Percentiles rank a stretch among this genome's conserved stretches.
Evolutionary conservation across 768 basidiomycete species (phyloP).

Genomic region (Mycena epipterygia): DNA sequence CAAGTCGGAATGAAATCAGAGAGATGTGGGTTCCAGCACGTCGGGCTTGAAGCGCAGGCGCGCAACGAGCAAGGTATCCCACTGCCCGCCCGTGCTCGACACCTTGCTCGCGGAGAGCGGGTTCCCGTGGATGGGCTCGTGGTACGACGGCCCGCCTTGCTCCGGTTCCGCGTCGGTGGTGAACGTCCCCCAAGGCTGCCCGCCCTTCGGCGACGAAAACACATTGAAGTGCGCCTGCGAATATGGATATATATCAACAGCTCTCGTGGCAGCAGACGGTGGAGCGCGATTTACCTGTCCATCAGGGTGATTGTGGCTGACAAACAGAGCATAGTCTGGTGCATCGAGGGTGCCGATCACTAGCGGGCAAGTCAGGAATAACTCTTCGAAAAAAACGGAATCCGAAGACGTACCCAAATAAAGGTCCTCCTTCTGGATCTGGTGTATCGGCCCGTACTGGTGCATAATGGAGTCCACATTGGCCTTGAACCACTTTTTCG

Average conservation of each 20-base stretch:
- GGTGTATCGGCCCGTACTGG: constrained; percentile 62
- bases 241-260: background rate
- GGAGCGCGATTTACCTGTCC: constrained; percentile 48
- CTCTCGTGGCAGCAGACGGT: background rate
- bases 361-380: constrained; percentile 30
- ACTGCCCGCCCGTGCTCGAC: constrained; percentile 50
- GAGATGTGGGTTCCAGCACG: constrained; percentile 56
- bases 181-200: constrained; percentile 72
- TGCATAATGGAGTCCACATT: constrained; percentile 76
- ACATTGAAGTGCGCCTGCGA: constrained; percentile 67
- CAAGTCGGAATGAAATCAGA: constrained; percentile 36
- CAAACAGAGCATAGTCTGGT: constrained; percentile 80
- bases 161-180: constrained; percentile 55
- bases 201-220: constrained; percentile 54
- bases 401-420: constrained; percentile 56
- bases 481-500: constrained; percentile 80
- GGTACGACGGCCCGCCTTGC: constrained; percentile 52
- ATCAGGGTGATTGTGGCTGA: constrained; percentile 71
- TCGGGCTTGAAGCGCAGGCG: constrained; percentile 66
- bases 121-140: constrained; percentile 41
- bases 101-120: constrained; percentile 55
- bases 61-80: constrained; percentile 65
- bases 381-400: background rate
- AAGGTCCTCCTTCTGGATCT: constrained; percentile 71
- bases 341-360: constrained; percentile 81